Evolutionary conservation across 495 filamentous ascomycete species (phyloP).

Genomic region (Podospora bellae-mahoneyi): DNA sequence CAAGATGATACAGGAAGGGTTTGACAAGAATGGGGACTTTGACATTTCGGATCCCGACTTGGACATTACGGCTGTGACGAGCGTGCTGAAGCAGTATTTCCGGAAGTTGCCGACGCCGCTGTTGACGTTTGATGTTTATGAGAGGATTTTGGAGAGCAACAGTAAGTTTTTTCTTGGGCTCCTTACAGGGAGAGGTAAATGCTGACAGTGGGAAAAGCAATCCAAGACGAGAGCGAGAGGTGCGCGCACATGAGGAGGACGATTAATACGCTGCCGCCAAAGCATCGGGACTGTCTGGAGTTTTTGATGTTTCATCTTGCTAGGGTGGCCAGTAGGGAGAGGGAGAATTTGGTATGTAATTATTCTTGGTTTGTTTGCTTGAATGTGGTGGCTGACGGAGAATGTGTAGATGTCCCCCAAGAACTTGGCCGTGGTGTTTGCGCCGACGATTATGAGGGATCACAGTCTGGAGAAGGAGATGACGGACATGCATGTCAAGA

Average conservation of each 20-base stretch:
- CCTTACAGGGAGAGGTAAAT: too few relatives aligned
- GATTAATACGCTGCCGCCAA: conserved; percentile 70
- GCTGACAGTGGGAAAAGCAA: conserved; percentile 28
- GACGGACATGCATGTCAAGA: conserved; percentile 92
- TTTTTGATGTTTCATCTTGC: conserved; percentile 92
- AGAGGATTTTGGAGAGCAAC: conserved; percentile 75
- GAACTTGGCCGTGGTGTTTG: conserved; percentile 96
- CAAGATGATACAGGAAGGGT: conserved; percentile 82
- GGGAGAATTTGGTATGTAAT: conserved; percentile 66
- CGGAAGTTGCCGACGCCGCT: conserved; percentile 87
- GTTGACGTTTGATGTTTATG: conserved; percentile 90
- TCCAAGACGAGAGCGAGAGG: conserved; percentile 56
- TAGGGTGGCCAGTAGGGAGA: conserved; percentile 76
- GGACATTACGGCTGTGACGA: conserved; percentile 95
- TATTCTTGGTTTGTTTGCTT: background rate
- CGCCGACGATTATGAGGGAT: conserved; percentile 94
- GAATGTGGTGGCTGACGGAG: too few relatives aligned
- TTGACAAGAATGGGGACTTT: conserved; percentile 77
- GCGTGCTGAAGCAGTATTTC: conserved; percentile 96
- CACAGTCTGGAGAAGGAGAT: conserved; percentile 86
- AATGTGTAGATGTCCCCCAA: conserved; percentile 73
- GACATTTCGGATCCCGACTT: conserved; percentile 92
- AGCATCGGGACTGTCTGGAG: conserved; percentile 85
- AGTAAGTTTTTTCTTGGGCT: conserved; percentile 37
- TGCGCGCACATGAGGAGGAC: conserved; percentile 65